Percentiles rank a stretch among this genome's conserved stretches.
phyloP scores from a whole-genome alignment of 2,329 filamentous ascomycete species.

The Sclerotinia borealis region DNA sequence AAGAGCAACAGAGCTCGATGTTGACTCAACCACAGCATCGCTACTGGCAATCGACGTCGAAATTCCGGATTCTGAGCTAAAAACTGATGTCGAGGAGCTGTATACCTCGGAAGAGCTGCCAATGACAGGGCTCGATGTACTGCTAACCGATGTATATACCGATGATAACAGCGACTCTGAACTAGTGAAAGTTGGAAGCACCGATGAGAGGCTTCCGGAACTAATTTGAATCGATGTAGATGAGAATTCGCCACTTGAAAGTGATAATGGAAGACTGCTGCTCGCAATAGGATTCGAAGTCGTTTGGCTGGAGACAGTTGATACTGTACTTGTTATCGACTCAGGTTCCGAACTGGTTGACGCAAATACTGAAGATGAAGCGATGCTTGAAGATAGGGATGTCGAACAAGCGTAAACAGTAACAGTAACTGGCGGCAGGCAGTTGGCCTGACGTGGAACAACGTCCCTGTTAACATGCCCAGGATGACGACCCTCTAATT shows the following conservation, averaged over 20 bases:
- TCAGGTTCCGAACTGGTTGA: neutral
- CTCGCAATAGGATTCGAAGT: neutral
- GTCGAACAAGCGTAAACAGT: neutral
- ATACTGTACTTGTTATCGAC: neutral
- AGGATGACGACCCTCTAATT: neutral
- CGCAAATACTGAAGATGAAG: neutral
- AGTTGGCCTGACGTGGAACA: neutral
- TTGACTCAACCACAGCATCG: neutral
- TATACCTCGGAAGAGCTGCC: neutral
- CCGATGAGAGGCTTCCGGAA: neutral
- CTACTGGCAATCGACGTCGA: neutral
- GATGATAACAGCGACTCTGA: neutral
- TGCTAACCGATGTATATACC: neutral
- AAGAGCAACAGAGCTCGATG: neutral
- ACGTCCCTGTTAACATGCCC: neutral
- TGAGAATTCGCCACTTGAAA: neutral
- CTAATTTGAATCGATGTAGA: neutral
- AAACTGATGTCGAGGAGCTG: neutral
- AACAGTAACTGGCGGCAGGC: neutral
- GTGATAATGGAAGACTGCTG: neutral
- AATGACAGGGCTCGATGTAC: neutral
- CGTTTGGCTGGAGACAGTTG: neutral
- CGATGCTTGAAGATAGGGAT: neutral
- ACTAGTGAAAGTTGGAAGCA: neutral
- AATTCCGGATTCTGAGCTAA: neutral